phyloP scores from a whole-genome alignment of 352 stramenopile species.

The Phytophthora vignae region DNA sequence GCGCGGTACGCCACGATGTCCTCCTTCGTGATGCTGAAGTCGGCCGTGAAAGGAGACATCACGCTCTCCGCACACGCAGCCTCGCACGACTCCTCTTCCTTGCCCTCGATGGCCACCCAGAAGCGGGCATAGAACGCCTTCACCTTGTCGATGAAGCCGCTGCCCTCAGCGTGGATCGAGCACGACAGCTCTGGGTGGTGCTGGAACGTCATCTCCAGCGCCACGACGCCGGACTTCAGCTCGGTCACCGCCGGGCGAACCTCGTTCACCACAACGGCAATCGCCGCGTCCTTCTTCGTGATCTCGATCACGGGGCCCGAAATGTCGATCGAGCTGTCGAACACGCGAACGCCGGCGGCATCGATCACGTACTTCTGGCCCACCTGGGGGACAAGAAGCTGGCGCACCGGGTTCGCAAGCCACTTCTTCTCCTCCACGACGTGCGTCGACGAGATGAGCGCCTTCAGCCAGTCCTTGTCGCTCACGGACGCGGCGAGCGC shows the following conservation, averaged over 20 bases:
- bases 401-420: slow-evolving; percentile 69
- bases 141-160: slow-evolving; percentile 59
- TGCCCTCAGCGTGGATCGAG: slow-evolving; percentile 60
- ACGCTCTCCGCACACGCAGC: slow-evolving; percentile 70
- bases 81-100: slow-evolving; percentile 68
- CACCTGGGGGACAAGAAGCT: slow-evolving; percentile 56
- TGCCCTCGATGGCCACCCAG: slow-evolving; percentile 68
- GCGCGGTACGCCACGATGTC: slow-evolving; percentile 73
- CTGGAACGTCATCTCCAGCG: slow-evolving; percentile 66
- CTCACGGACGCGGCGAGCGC: slow-evolving; percentile 42
- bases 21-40: slow-evolving; percentile 65
- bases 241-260: slow-evolving; percentile 63
- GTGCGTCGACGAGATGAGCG: slow-evolving; percentile 60
- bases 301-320: slow-evolving; percentile 63
- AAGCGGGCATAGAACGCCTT: slow-evolving; percentile 84
- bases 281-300: slow-evolving; percentile 38
- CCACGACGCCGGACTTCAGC: slow-evolving; percentile 49
- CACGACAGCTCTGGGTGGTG: slow-evolving; percentile 54
- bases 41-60: slow-evolving; percentile 61
- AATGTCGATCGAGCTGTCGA: slow-evolving; percentile 47
- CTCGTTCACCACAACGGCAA: slow-evolving; percentile 64
- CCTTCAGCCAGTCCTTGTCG: slow-evolving; percentile 61
- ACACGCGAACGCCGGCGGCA: slow-evolving; percentile 43
- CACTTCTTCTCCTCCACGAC: slow-evolving; percentile 64
- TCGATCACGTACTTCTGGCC: slow-evolving; percentile 56